Percentiles rank a stretch among this genome's conserved stretches.
phyloP scores from a whole-genome alignment of 768 basidiomycete species.

The Lanmaoa pseudosensibilis region DNA sequence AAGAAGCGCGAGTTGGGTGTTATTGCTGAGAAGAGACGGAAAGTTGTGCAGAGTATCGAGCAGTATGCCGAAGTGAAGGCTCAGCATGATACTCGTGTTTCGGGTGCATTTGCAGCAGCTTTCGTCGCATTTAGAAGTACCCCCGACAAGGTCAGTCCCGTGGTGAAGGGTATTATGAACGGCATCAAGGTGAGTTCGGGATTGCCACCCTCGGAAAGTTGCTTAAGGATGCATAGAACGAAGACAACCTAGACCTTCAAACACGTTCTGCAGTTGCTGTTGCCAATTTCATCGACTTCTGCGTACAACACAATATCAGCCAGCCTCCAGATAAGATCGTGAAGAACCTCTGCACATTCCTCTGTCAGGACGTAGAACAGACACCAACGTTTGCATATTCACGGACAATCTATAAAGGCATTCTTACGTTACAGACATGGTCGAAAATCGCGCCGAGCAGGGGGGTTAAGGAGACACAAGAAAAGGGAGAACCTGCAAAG shows the following conservation, averaged over 20 bases:
- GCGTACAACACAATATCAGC: conserved; percentile 63
- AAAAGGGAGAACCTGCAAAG: conserved; percentile 44
- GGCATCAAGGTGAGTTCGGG: conserved; percentile 78
- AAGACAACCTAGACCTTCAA: conserved; percentile 88
- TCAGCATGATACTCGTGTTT: conserved; percentile 84
- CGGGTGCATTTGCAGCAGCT: conserved; percentile 87
- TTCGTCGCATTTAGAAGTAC: conserved; percentile 84
- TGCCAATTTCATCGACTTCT: conserved; percentile 86
- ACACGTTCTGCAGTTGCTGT: conserved; percentile 84
- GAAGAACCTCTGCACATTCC: conserved; percentile 94
- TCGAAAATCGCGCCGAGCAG: conserved; percentile 37
- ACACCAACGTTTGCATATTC: conserved; percentile 85
- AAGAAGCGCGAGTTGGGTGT: conserved; percentile 74
- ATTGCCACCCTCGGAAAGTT: neutral
- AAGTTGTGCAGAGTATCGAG: conserved; percentile 68
- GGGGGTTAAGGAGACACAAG: conserved; percentile 40
- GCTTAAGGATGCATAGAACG: conserved; percentile 52
- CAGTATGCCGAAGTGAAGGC: conserved; percentile 80
- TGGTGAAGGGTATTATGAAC: conserved; percentile 97
- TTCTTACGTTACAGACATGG: conserved; percentile 67
- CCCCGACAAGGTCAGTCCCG: conserved; percentile 92
- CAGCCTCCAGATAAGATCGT: conserved; percentile 96
- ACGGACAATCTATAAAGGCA: conserved; percentile 63
- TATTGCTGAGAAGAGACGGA: conserved; percentile 74
- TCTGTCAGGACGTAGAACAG: conserved; percentile 87